Conservation (phyloP, 1,284 basidiomycete genomes). For the Blastosporella zonata region DNA sequence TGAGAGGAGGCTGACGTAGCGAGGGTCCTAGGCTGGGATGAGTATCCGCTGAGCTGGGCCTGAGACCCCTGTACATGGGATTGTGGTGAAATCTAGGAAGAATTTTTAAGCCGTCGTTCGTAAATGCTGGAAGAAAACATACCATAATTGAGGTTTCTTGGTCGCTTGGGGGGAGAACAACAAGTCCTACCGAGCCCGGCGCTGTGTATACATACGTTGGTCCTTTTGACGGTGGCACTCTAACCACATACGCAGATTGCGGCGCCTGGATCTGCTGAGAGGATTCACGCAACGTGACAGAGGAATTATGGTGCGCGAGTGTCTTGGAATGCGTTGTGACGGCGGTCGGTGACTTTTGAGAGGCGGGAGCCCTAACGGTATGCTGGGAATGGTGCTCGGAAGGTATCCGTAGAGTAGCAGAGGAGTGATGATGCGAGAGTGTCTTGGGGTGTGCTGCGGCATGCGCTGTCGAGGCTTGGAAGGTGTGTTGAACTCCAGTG, state of each 20-base stretch:
- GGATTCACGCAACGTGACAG: not conserved
- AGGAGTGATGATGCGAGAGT: not conserved
- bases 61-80: no score
- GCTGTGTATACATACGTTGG: conserved; percentile 13
- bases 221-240: conserved; percentile 3
- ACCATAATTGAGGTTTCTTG: conserved; percentile 10
- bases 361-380: no score
- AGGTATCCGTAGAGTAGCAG: not conserved
- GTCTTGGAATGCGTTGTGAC: not conserved
- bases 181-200: conserved; percentile 6
- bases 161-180: conserved; percentile 5
- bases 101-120: not conserved
- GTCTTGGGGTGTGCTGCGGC: not conserved
- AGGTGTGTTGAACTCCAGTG: not conserved
- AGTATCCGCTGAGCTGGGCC: not conserved
- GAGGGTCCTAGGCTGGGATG: not conserved
- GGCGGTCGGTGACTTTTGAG: no score
- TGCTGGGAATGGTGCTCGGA: no score
- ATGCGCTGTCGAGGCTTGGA: not conserved
- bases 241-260: conserved; percentile 4
- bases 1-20: not conserved
- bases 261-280: not conserved
- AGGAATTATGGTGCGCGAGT: not conserved
- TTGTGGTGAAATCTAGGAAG: not conserved
- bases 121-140: not conserved